These are phyloP conservation scores for Flueggea neowawraea DNA, from an alignment of 441 rosid genomes.

Conservation along the genomic window DNA sequence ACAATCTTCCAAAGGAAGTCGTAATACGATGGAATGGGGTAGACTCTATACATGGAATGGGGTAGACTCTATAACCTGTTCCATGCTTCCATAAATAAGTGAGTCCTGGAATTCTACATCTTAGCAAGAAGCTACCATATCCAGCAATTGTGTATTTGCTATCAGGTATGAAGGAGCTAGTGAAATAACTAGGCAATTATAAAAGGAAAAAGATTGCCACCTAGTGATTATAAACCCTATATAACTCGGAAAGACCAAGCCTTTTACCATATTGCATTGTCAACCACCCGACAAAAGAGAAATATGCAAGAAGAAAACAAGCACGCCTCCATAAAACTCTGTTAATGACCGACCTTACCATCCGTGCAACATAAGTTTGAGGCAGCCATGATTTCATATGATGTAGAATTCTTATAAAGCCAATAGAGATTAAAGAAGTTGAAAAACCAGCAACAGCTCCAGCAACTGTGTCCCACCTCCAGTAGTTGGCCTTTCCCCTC, in stretches of 20 bases:
- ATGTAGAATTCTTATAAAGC: conserved; percentile 34
- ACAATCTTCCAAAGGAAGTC: too few relatives aligned
- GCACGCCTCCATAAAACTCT: conserved; percentile 37
- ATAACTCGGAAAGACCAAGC: conserved; percentile 37
- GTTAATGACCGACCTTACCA: conserved; percentile 12
- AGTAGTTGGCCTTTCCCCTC: conserved; percentile 30
- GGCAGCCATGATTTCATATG: conserved; percentile 37
- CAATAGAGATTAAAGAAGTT: conserved; percentile 51
- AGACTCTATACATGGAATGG: too few relatives aligned
- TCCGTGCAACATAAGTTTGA: conserved; percentile 17
- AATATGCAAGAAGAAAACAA: conserved; percentile 57
- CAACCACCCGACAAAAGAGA: conserved; percentile 57
- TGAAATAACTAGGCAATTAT: too few relatives aligned
- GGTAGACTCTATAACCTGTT: too few relatives aligned
- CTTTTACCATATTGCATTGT: conserved; percentile 45
- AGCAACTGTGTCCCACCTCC: conserved; percentile 52
- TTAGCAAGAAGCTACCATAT: too few relatives aligned
- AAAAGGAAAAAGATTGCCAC: conserved; percentile 7
- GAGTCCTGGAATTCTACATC: too few relatives aligned
- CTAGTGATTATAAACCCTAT: conserved; percentile 15
- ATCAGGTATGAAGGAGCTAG: too few relatives aligned
- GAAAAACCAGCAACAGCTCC: conserved; percentile 57
- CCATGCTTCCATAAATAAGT: too few relatives aligned
- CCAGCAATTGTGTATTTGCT: background rate
- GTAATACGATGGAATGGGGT: too few relatives aligned